Evolutionary conservation across 139 green algal genomes (phyloP).

Genomic region (Closterium sp.): DNA sequence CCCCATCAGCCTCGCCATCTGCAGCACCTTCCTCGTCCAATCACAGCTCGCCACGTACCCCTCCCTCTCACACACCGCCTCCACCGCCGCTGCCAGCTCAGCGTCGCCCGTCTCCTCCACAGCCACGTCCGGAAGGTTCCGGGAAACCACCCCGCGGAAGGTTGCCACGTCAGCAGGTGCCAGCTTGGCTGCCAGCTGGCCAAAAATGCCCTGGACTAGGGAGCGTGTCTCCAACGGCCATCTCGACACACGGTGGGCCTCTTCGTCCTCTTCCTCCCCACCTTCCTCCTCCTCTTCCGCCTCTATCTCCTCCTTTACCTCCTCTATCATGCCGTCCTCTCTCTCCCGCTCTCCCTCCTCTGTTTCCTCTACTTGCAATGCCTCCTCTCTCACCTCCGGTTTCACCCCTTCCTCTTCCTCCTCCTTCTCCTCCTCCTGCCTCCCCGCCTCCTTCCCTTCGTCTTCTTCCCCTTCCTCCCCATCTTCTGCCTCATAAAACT

Average conservation of each 20-base stretch:
- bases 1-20: conserved; percentile 79
- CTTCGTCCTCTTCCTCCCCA: background rate
- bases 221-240: background rate
- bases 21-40: conserved; percentile 70
- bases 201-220: background rate
- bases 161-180: background rate
- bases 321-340: background rate
- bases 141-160: conserved; percentile 22
- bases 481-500: background rate
- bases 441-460: background rate
- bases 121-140: conserved; percentile 51
- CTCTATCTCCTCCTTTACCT: background rate
- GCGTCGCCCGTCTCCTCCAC: conserved; percentile 27
- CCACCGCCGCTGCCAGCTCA: conserved; percentile 17
- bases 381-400: too few species aligned
- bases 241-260: background rate
- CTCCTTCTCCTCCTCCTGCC: background rate
- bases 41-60: conserved; percentile 49
- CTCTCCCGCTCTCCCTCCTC: background rate
- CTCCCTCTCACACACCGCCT: background rate
- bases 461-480: background rate
- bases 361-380: background rate
- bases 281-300: background rate
- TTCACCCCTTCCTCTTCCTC: background rate
- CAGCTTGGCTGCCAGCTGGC: background rate